Percentiles rank a stretch among this genome's conserved stretches.
These are phyloP conservation scores for Venturia carpophila DNA, from an alignment of 2,329 filamentous ascomycete genomes.

Conservation along the genomic window DNA sequence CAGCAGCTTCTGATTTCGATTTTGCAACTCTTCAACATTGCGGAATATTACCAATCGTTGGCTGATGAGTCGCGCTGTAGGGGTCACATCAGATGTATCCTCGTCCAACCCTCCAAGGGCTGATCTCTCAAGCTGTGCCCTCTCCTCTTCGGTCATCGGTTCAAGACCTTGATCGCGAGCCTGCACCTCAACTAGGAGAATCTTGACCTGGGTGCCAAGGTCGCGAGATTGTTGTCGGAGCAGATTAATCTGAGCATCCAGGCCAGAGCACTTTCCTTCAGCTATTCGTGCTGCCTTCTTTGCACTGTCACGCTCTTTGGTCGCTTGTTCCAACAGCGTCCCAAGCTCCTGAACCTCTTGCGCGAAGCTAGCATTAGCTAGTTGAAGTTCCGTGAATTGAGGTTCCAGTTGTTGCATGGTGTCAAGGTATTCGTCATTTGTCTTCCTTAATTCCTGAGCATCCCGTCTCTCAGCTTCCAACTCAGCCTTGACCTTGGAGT, in stretches of 20 bases:
- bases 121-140: slow-evolving; percentile 66
- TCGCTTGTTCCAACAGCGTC: slow-evolving; percentile 71
- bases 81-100: slow-evolving; percentile 60
- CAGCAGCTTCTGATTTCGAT: slow-evolving; percentile 79
- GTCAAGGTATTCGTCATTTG: slow-evolving; percentile 78
- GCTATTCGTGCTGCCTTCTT: slow-evolving; percentile 72
- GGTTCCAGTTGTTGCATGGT: slow-evolving; percentile 80
- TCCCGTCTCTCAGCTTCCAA: slow-evolving; percentile 66
- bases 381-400: slow-evolving; percentile 76
- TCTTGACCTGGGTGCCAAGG: slow-evolving; percentile 80
- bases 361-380: slow-evolving; percentile 72
- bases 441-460: slow-evolving; percentile 63
- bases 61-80: slow-evolving; percentile 83
- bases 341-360: slow-evolving; percentile 71
- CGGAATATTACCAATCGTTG: slow-evolving; percentile 86
- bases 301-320: slow-evolving; percentile 69
- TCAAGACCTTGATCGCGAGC: slow-evolving; percentile 72
- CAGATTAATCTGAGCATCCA: slow-evolving; percentile 62
- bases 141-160: slow-evolving; percentile 62
- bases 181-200: slow-evolving; percentile 80
- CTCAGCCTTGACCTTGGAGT: slow-evolving; percentile 58
- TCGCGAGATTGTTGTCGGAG: slow-evolving; percentile 82
- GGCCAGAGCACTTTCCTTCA: slow-evolving; percentile 60
- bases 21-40: slow-evolving; percentile 72
- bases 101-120: slow-evolving; percentile 62